A percentile compares a stretch with the other conserved stretches of the same genome.
Evolutionary conservation across 345 rosid species (phyloP).

Genomic region (Citrus reticulata): DNA sequence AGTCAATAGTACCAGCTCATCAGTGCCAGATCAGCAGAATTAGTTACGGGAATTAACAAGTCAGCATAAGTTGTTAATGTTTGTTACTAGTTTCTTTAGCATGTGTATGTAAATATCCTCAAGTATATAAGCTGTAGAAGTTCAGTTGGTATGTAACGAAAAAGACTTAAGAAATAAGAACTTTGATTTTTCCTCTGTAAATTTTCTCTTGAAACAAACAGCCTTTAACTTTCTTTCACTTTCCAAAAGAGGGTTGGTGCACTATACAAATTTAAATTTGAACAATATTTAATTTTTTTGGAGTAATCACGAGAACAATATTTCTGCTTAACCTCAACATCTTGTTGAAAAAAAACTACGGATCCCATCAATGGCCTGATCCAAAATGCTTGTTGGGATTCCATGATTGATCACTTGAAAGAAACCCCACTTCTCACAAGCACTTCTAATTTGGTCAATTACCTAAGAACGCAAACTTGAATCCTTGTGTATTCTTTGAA

Average conservation of each 20-base stretch:
- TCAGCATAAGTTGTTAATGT: too few relatives aligned
- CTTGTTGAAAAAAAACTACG: constrained; percentile 10
- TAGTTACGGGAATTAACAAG: too few relatives aligned
- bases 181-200: too few relatives aligned
- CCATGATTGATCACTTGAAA: constrained; percentile 20
- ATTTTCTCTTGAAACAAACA: too few relatives aligned
- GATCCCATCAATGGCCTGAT: constrained; percentile 11
- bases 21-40: too few relatives aligned
- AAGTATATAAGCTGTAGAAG: too few relatives aligned
- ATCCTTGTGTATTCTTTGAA: background rate
- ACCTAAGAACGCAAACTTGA: background rate
- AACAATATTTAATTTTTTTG: background rate
- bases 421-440: constrained; percentile 17
- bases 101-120: too few relatives aligned
- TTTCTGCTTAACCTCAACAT: constrained; percentile 6
- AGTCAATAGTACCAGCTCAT: too few relatives aligned
- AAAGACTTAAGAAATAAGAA: too few relatives aligned
- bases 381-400: constrained; percentile 9
- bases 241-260: background rate
- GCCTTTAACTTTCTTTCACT: too few relatives aligned
- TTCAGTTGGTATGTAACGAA: too few relatives aligned
- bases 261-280: background rate
- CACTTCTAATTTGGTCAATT: background rate
- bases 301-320: background rate
- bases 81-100: too few relatives aligned